These are phyloP conservation scores for Exophiala viscosa DNA, from an alignment of 2,329 filamentous ascomycete genomes.

Conservation along the genomic window DNA sequence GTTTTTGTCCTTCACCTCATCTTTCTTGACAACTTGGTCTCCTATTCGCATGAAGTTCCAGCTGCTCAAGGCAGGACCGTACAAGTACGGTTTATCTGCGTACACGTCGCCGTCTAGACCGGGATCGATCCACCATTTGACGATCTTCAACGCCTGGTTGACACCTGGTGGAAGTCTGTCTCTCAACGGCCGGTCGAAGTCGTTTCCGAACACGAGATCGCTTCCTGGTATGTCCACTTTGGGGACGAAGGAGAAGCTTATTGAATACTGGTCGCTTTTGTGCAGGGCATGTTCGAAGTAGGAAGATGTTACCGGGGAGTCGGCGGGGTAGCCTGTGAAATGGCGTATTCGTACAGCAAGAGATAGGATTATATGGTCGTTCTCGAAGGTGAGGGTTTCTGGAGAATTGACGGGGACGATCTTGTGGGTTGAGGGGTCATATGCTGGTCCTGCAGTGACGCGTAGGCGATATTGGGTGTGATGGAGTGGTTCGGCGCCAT, in stretches of 20 bases:
- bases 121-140: conserved; percentile 88
- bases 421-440: conserved; percentile 69
- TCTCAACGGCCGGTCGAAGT: conserved; percentile 87
- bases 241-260: conserved; percentile 74
- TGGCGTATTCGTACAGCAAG: conserved; percentile 71
- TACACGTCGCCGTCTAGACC: conserved; percentile 87
- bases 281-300: conserved; percentile 76
- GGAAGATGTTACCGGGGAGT: conserved; percentile 64
- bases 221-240: conserved; percentile 62
- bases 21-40: conserved; percentile 21
- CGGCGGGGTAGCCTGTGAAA: conserved; percentile 64
- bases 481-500: conserved; percentile 7
- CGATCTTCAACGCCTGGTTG: conserved; percentile 75
- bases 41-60: conserved; percentile 70
- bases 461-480: conserved; percentile 62
- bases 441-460: conserved; percentile 75
- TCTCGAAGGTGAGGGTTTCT: conserved; percentile 60
- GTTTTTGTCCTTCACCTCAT: conserved; percentile 16
- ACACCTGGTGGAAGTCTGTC: conserved; percentile 84
- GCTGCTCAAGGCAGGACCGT: conserved; percentile 73
- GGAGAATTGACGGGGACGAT: conserved; percentile 72
- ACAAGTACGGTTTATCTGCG: conserved; percentile 79
- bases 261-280: conserved; percentile 75
- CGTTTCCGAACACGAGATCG: conserved; percentile 87
- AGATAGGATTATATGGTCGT: conserved; percentile 63